phyloP scores from a whole-genome alignment of 176 grass and related monocot species.

The Cymbopogon citratus region DNA sequence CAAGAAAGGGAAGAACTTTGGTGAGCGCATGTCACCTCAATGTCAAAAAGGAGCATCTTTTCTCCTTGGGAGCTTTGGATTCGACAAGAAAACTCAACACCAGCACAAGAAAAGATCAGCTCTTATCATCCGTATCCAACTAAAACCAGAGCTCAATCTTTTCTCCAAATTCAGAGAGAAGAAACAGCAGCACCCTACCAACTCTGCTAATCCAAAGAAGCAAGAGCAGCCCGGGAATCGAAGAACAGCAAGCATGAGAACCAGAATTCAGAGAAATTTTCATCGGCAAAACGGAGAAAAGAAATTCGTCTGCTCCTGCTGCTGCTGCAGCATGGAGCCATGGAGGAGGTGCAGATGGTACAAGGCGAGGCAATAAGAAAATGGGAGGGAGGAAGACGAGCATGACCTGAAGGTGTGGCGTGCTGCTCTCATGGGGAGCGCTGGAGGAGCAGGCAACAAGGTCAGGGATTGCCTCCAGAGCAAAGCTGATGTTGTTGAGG shows the following conservation, averaged over 20 bases:
- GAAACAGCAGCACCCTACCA: neutral
- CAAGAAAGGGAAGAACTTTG: conserved; percentile 22
- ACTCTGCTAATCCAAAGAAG: neutral
- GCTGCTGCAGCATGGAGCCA: neutral
- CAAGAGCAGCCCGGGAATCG: neutral
- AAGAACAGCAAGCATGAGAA: neutral
- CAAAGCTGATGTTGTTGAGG: conserved; percentile 26
- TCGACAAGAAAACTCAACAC: conserved; percentile 5
- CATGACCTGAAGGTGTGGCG: conserved; percentile 34
- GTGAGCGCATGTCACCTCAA: conserved; percentile 5
- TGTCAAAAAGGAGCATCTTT: conserved; percentile 30
- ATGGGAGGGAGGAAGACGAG: conserved; percentile 33
- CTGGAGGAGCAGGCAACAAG: conserved; percentile 9
- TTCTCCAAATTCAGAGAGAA: conserved; percentile 17
- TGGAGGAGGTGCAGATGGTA: neutral
- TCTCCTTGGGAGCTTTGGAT: conserved; percentile 8
- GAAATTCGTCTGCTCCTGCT: neutral
- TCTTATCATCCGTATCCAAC: neutral
- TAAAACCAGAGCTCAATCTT: conserved; percentile 1
- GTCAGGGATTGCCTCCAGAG: conserved; percentile 13
- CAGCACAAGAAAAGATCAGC: neutral
- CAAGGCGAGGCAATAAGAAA: conserved; percentile 39
- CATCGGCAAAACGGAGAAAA: neutral
- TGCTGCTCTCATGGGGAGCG: conserved; percentile 42
- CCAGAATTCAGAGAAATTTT: conserved; percentile 25